These are phyloP conservation scores for Brassica rapa DNA, from an alignment of 345 rosid genomes.

Conservation along the genomic window DNA sequence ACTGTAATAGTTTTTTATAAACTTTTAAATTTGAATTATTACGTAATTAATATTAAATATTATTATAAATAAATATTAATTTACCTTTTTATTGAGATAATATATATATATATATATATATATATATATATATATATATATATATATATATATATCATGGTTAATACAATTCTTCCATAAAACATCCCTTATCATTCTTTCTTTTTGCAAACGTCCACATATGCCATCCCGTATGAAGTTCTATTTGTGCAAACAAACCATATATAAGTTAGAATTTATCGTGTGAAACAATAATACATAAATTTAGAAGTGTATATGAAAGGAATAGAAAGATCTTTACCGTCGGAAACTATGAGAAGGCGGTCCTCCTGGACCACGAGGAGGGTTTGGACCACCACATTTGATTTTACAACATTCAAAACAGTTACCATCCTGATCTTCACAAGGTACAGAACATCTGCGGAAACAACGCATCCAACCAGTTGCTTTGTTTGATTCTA, in stretches of 20 bases:
- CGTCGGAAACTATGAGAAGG: not conserved
- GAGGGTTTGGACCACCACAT: slow-evolving; percentile 38
- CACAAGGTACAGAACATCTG: slow-evolving; percentile 4
- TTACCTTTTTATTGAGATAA: too few relatives aligned
- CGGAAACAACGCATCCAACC: not conserved
- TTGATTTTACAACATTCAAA: slow-evolving; percentile 19
- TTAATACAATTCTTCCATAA: not conserved
- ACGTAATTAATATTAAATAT: too few relatives aligned
- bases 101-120: too few relatives aligned
- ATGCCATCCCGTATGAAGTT: not conserved
- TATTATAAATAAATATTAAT: too few relatives aligned
- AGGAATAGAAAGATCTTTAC: not conserved
- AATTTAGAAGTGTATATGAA: not conserved
- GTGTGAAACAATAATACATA: not conserved
- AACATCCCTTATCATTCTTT: not conserved
- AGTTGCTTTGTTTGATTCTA: not conserved
- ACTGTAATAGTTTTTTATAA: not conserved
- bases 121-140: too few relatives aligned
- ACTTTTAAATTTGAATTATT: not conserved
- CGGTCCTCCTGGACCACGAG: slow-evolving; percentile 14
- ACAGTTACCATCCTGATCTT: slow-evolving; percentile 8
- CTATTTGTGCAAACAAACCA: not conserved
- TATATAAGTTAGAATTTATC: not conserved
- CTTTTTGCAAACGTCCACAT: not conserved
- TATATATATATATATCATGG: not conserved